These are phyloP conservation scores for Boletus bicolor DNA, from an alignment of 768 basidiomycete species.

Conservation along the genomic window DNA sequence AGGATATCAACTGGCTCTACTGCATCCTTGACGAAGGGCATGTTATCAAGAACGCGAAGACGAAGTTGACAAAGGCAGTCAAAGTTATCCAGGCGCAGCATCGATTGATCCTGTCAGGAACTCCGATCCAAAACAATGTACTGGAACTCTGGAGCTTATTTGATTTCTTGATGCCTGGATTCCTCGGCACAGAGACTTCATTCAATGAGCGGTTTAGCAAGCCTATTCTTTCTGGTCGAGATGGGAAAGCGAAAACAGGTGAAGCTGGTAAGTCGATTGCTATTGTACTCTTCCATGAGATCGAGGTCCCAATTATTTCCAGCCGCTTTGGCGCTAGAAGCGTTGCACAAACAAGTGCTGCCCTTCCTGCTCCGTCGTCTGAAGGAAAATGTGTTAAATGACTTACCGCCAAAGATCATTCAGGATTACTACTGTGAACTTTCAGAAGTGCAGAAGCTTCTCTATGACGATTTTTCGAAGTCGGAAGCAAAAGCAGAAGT, in stretches of 20 bases:
- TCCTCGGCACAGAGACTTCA: constrained; percentile 89
- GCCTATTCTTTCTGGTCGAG: constrained; percentile 91
- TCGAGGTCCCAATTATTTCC: constrained; percentile 4
- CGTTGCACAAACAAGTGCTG: constrained; percentile 97
- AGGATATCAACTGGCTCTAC: constrained; percentile 83
- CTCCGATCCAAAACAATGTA: constrained; percentile 99
- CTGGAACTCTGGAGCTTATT: constrained; percentile 98
- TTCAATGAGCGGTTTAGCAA: constrained; percentile 97
- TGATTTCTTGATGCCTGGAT: constrained; percentile 99
- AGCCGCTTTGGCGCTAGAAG: constrained; percentile 94
- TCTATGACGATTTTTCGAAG: constrained; percentile 92
- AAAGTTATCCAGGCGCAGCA: constrained; percentile 89
- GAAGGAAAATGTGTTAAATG: constrained; percentile 95
- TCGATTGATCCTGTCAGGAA: constrained; percentile 92
- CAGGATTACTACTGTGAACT: constrained; percentile 99
- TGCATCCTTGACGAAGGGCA: constrained; percentile 98
- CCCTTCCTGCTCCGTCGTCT: constrained; percentile 94
- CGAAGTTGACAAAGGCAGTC: constrained; percentile 94
- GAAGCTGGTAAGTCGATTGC: constrained; percentile 76
- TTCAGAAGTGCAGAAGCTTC: constrained; percentile 86
- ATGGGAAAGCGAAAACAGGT: constrained; percentile 90
- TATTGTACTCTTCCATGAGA: neutral
- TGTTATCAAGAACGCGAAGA: constrained; percentile 98
- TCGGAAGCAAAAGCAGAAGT: constrained; percentile 66
- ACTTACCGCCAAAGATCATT: constrained; percentile 98